phyloP scores from a whole-genome alignment of 169 alveolate species.

The Eimeria brunetti region DNA sequence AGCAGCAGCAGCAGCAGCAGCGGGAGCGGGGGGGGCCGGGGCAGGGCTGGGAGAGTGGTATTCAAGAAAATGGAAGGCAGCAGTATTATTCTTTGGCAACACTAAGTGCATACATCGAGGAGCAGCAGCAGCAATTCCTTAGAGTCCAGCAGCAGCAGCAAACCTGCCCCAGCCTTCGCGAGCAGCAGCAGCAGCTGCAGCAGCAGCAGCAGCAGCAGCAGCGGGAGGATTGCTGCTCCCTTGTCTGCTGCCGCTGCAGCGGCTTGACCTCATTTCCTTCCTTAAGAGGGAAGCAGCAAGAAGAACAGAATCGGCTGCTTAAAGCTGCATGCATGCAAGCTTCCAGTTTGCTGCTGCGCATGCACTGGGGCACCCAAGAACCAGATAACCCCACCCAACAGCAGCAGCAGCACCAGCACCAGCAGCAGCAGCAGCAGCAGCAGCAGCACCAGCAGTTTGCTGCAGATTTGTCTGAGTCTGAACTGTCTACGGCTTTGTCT shows the following conservation, averaged over 20 bases:
- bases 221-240: constrained; percentile 41
- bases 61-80: not conserved
- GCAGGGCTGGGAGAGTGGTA: not conserved
- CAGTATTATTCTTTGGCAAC: not conserved
- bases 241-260: constrained; percentile 74
- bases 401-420: constrained; percentile 48
- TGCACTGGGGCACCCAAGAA: constrained; percentile 37
- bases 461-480: not conserved
- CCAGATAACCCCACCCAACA: not conserved
- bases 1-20: constrained; percentile 32
- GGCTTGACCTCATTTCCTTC: constrained; percentile 70
- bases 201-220: not conserved
- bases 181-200: constrained; percentile 11
- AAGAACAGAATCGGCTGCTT: constrained; percentile 11
- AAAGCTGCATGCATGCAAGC: constrained; percentile 74
- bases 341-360: constrained; percentile 36
- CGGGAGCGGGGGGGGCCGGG: not conserved
- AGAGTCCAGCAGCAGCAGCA: constrained; percentile 4
- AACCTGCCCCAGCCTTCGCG: not conserved
- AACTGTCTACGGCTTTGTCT: constrained; percentile 2
- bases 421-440: constrained; percentile 31
- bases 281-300: not conserved
- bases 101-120: constrained; percentile 17
- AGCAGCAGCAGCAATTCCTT: not conserved
- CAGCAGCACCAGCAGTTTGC: not conserved